These are phyloP conservation scores for Orbilia quercus DNA, from an alignment of 2,329 filamentous ascomycete genomes.

Conservation along the genomic window DNA sequence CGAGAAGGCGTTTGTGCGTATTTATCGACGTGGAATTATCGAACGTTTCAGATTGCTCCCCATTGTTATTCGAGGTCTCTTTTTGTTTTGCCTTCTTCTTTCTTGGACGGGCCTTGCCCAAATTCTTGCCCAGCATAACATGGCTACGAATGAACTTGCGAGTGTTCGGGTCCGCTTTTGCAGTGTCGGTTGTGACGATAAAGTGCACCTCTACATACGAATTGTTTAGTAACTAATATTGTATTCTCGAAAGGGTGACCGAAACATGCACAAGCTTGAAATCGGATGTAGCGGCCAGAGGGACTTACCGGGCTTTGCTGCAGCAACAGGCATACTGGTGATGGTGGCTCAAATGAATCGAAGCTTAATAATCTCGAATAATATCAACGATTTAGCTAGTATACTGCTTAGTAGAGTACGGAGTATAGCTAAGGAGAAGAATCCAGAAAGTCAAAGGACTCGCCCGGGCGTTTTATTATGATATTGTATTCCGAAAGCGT, in stretches of 20 bases:
- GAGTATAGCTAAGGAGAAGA: background rate
- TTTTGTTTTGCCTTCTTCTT: slow-evolving; percentile 43
- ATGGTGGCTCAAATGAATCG: background rate
- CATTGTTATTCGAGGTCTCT: slow-evolving; percentile 6
- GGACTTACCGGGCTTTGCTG: slow-evolving; percentile 40
- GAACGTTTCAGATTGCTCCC: background rate
- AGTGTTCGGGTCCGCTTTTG: slow-evolving; percentile 61
- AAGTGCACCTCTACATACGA: slow-evolving; percentile 59
- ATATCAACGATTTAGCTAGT: too few species aligned
- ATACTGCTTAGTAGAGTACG: too few species aligned
- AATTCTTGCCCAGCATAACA: slow-evolving; percentile 66
- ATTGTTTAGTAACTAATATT: slow-evolving; percentile 5
- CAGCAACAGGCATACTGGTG: slow-evolving; percentile 23
- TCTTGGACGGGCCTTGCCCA: slow-evolving; percentile 59
- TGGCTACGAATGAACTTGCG: slow-evolving; percentile 64
- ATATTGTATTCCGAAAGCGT: slow-evolving; percentile 46
- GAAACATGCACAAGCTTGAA: slow-evolving; percentile 1
- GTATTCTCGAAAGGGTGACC: background rate
- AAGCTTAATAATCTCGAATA: too few species aligned
- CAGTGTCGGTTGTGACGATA: slow-evolving; percentile 60
- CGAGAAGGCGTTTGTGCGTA: too few species aligned
- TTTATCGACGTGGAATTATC: too few species aligned
- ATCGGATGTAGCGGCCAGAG: slow-evolving; percentile 25
- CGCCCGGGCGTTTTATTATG: slow-evolving; percentile 5
- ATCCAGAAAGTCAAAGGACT: background rate